Base-by-base conservation (phyloP, 768 basidiomycete species). In the Daedaleopsis sinensis region DNA sequence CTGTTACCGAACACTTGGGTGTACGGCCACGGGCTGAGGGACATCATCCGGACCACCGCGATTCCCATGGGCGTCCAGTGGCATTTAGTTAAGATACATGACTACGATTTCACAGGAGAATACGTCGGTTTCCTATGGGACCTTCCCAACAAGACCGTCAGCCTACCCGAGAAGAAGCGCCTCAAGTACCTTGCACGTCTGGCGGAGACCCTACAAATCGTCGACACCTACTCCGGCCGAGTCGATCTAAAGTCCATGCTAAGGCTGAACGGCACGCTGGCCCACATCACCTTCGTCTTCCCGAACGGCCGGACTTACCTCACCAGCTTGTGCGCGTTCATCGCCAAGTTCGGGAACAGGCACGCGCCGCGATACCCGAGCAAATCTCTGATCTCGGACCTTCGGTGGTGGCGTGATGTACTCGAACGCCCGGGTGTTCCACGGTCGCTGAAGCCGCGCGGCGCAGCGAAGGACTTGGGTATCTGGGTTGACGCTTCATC, bases 51-150 rank as follows among this genome's bases (percentile, higher is more conserved):
- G n/a, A n/a, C n/a, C 0, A 15, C 56, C 0, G 60, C 72, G 13
- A 54, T 59, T 21, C 52, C 52, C 1, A 59, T 76, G 2, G 58
- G 66, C 1, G 46, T 71, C 4, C 70, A 73, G 0, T 73, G 72
- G 70, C 67, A 71, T 43, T 9, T 13, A 1, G 12, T 3, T 11
- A 68, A 68, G 42, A 51, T 59, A 35, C 50, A 67, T 12, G 65
- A 71, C 11, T 76, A 75, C 47, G 49, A 18, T 5, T 32, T 32
- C n/a, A 21, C 39, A 0, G 62, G 70, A 16, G 59, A 46, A 3
- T 78, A 72, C 57, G 53, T 73, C 13, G 72, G 74, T n/a, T 76
- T 76, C 57, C 37, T 58, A 0, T 76, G 73, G 74, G 65, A 76
- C 57, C 54, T 79, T 11, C 46, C 39, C 1, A 3, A 36, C 0